A percentile compares a stretch with the other conserved stretches of the same genome.
Evolutionary conservation across 2,329 filamentous ascomycete species (phyloP).

Genomic region (Stemphylium beticola): DNA sequence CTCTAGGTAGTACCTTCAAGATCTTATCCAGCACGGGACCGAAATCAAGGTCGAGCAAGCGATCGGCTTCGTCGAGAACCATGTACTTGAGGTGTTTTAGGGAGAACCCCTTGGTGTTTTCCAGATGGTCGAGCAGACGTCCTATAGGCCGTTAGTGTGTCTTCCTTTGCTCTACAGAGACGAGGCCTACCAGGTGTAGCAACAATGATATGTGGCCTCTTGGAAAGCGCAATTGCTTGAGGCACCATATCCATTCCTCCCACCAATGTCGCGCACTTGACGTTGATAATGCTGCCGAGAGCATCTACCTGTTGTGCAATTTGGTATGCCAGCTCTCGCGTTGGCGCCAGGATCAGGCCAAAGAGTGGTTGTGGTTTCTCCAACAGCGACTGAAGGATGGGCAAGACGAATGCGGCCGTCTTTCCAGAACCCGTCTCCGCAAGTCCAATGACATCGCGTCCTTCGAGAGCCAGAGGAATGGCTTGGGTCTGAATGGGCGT

Average conservation of each 20-base stretch:
- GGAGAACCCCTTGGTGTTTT: conserved; percentile 96
- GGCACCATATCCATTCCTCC: conserved; percentile 96
- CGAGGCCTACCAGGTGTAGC: conserved; percentile 70
- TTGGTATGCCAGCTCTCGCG: conserved; percentile 90
- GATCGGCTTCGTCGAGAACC: conserved; percentile 94
- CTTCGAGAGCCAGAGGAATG: conserved; percentile 79
- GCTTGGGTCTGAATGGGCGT: conserved; percentile 89
- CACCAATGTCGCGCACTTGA: conserved; percentile 84
- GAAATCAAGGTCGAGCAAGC: conserved; percentile 91
- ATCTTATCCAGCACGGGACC: conserved; percentile 92
- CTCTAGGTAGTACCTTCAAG: conserved; percentile 77
- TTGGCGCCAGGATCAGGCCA: conserved; percentile 89
- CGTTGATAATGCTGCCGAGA: conserved; percentile 84
- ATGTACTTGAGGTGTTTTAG: conserved; percentile 82
- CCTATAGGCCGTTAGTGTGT: conserved; percentile 52
- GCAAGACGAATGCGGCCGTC: conserved; percentile 91
- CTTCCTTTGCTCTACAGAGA: too few relatives aligned
- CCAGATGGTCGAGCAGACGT: conserved; percentile 85
- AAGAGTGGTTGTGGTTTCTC: conserved; percentile 86
- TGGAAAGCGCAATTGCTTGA: conserved; percentile 89
- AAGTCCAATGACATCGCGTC: conserved; percentile 87
- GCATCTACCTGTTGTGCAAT: conserved; percentile 89
- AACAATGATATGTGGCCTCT: conserved; percentile 92
- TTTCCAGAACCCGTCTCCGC: conserved; percentile 97
- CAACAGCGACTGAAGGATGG: conserved; percentile 87